Evolutionary conservation across 495 filamentous ascomycete genomes (phyloP), one percentile per base, ranked within the genome.

Genomic region (Penicillium taxi): DNA sequence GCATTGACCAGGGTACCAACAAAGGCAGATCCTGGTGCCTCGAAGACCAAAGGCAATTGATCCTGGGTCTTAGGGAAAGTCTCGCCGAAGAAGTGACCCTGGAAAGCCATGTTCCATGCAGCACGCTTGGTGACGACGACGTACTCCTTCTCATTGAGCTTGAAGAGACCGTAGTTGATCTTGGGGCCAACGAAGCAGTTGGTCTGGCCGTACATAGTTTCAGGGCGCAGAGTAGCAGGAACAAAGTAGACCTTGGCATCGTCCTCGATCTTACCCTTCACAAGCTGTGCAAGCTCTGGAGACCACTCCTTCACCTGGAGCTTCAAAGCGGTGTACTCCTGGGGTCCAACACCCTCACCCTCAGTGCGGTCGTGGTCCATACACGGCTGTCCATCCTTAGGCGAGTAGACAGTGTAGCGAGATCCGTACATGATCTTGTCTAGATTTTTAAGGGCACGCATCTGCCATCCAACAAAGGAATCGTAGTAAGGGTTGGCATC

Each of bases 401-500:
- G 89, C 11, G 81, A 86, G 70, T 96, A 96, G 44, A 98, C 78
- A 2, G 90, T 96, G 56, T 95, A 95, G 25, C 91, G 74, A 65
- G 84, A 89, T 32, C 88, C 90, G 57, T 90, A 98, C 69, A 83
- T 78, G 49, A 98, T 93, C 70, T 96, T 98, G 34, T 83, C 74
- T 31, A 94, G 72, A 57, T 94, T 83, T 59, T 80, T 81, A 12
- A 98, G 73, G 39, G 83, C 82, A 57, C 84, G 88, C 88, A 96
- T 98, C 66, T 98, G 90, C 90, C 90, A 98, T 47, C 86, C 72
- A 17, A 98, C 82, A 50, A 98, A 98, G 12, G 87, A 77, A 58
- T 98, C 89, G 57, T 90, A 98, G 64, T 93, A 96, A 2, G 88
- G 88, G 66, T 98, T 98, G 2, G 86, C 89, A 53, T 98, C 90